Evolutionary conservation across 2,329 filamentous ascomycete species (phyloP).

Genomic region (Aspergillus transmontanensis): DNA sequence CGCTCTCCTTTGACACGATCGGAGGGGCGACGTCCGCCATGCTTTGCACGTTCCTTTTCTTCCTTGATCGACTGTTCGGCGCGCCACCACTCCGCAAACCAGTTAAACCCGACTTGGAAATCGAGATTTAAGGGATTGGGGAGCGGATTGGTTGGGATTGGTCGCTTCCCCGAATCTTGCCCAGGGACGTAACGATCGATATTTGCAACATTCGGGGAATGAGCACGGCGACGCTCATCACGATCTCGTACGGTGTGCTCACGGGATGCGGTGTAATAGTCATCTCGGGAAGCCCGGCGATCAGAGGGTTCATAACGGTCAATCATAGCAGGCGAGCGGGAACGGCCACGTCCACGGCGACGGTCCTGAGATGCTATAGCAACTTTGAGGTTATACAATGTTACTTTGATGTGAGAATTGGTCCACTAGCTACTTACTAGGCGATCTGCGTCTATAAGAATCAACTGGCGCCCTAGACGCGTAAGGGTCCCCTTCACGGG

Average conservation of each 20-base stretch:
- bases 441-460: conserved; percentile 49
- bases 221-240: conserved; percentile 59
- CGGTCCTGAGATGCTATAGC: conserved; percentile 43
- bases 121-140: conserved; percentile 65
- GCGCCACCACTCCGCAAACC: conserved; percentile 70
- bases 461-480: conserved; percentile 37
- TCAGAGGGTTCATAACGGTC: conserved; percentile 66
- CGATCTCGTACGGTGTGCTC: conserved; percentile 53
- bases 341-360: conserved; percentile 53
- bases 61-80: conserved; percentile 65
- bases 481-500: conserved; percentile 44
- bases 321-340: conserved; percentile 63
- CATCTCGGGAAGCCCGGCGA: conserved; percentile 56
- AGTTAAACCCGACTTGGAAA: conserved; percentile 68
- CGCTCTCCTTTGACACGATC: conserved; percentile 63
- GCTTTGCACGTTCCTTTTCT: conserved; percentile 63
- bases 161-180: conserved; percentile 57
- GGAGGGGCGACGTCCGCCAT: conserved; percentile 58
- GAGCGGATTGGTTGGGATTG: conserved; percentile 58
- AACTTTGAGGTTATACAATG: conserved; percentile 1
- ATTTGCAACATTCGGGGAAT: conserved; percentile 58
- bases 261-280: conserved; percentile 54
- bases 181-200: conserved; percentile 69
- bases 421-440: conserved; percentile 39
- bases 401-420: background rate